Conservation (phyloP, 495 filamentous ascomycete genomes). For the Penicillium atrosanguineum region DNA sequence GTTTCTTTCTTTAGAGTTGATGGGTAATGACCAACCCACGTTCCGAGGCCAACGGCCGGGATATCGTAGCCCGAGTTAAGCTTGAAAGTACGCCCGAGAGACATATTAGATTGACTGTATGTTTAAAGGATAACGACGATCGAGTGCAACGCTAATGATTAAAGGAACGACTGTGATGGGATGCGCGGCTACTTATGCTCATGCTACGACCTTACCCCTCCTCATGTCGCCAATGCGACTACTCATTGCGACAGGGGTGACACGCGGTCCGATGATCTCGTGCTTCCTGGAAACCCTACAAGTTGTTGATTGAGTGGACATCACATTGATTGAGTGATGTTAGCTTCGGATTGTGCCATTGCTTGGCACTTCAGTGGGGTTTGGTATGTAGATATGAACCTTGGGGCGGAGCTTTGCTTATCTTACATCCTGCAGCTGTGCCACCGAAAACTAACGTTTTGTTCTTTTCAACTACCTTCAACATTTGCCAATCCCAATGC, state of each 20-base stretch:
- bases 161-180: background rate
- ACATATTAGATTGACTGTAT: constrained; percentile 34
- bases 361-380: constrained; percentile 9
- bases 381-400: background rate
- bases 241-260: constrained; percentile 1
- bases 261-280: constrained; percentile 1
- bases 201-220: constrained; percentile 9
- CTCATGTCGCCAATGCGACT: constrained; percentile 6
- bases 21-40: constrained; percentile 25
- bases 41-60: constrained; percentile 34
- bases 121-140: background rate
- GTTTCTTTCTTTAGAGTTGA: background rate
- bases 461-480: no score
- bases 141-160: background rate
- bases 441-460: no score
- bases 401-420: background rate
- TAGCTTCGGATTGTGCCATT: constrained; percentile 17
- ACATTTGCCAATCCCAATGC: no score
- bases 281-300: background rate
- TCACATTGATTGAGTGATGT: constrained; percentile 6
- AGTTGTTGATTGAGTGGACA: constrained; percentile 5
- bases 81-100: constrained; percentile 38
- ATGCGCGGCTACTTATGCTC: constrained; percentile 8
- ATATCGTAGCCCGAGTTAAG: constrained; percentile 42
- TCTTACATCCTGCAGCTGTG: no score